Evolutionary conservation across 2,329 filamentous ascomycete species (phyloP), one percentile per base, ranked within the genome.

Genomic region (Talaromyces islandicus): DNA sequence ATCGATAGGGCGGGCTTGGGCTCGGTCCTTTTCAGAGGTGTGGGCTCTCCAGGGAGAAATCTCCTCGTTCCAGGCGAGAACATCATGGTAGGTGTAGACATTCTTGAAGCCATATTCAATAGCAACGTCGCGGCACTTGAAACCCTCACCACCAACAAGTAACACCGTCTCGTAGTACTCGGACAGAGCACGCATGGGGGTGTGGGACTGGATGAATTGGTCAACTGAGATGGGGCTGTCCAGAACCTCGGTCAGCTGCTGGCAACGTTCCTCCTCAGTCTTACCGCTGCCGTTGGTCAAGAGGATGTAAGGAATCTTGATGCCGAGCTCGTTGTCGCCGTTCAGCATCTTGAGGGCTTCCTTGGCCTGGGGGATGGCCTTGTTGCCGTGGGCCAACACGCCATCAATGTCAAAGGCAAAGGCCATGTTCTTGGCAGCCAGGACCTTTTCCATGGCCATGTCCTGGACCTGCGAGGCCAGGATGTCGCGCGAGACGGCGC

Each of bases 111-210:
- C 88, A 71, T 90, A 90, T 69, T 83, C 78, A 77, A 90, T 85
- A 30, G 88, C 88, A 2, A 89, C 87, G 67, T 88, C 86, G 56
- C 88, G 86, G 77, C 88, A 89, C 71, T 85, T 85, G 78, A 88
- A 90, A 60, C 87, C 88, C 71, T 91, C 88, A 68, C 88, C 88
- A 72, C 88, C 88, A 43, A 90, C 85, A 3, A 91, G 88, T 3
- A 91, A 81, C 38, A 91, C 88, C 2, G 88, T 90, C 67, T 85
- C 83, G 80, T 90, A 91, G 81, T 91, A 91, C 73, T 90, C 87
- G 24, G 88, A 78, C 67, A 91, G 76, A 52, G 88, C 88, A 61
- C 87, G 86, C 88, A 91, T 91, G 66, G 88, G 88, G 4, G 87
- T 90, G 80, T 90, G 88, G 1, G 85, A 88, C 74, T 90, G 88